A percentile compares a stretch with the other conserved stretches of the same genome.
These are phyloP conservation scores for Globisporangium cylindrosporum DNA, from an alignment of 352 stramenopile species.

Conservation along the genomic window DNA sequence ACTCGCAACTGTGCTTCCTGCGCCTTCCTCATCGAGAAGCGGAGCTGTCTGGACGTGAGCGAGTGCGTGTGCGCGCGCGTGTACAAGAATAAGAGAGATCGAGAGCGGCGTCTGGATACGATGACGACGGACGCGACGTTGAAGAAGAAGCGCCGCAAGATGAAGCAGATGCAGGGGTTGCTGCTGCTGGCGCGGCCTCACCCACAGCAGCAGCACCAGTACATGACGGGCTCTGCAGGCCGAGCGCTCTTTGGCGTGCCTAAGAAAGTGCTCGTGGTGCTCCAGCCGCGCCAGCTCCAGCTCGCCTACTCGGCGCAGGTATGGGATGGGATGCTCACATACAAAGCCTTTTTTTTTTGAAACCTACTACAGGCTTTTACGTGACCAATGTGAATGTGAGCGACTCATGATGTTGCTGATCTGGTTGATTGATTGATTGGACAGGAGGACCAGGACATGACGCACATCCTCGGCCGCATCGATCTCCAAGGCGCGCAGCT, in stretches of 20 bases:
- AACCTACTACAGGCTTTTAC: no score
- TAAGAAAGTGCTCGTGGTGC: slow-evolving; percentile 55
- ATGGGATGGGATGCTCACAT: neutral
- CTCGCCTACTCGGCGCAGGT: slow-evolving; percentile 64
- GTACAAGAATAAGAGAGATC: neutral
- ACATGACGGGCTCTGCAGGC: neutral
- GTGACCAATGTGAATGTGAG: neutral
- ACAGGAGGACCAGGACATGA: slow-evolving; percentile 72
- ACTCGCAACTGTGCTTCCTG: neutral
- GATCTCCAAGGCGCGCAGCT: slow-evolving; percentile 59
- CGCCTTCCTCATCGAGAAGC: neutral
- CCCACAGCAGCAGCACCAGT: neutral
- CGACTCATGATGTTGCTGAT: no score
- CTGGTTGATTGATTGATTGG: neutral
- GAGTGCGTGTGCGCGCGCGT: neutral
- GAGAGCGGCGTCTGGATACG: neutral
- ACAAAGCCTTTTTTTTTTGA: no score
- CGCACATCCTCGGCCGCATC: slow-evolving; percentile 53
- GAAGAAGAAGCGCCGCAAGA: slow-evolving; percentile 53
- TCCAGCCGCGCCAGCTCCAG: slow-evolving; percentile 68
- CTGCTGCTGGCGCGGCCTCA: slow-evolving; percentile 54
- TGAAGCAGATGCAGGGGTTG: slow-evolving; percentile 84
- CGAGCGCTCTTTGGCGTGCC: slow-evolving; percentile 14
- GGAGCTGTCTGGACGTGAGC: neutral
- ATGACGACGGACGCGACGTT: slow-evolving; percentile 33